Conservation (phyloP, 768 basidiomycete species). For the Pisolithus albus region DNA sequence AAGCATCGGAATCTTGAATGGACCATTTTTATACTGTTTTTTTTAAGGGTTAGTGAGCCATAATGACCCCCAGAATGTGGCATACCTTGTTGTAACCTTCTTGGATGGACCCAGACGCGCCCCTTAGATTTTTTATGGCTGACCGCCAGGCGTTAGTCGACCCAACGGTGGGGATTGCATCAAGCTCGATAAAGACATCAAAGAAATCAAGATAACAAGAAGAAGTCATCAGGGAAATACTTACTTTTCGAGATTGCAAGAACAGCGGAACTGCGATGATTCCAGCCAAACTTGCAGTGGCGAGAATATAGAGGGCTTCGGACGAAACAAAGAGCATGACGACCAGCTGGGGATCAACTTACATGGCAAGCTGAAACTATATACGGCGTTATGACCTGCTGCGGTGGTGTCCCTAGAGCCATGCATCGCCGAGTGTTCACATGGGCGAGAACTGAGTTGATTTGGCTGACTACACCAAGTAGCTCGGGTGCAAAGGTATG, state of each 20-base stretch:
- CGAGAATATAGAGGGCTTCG: not conserved
- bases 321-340: not conserved
- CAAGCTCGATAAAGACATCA: not conserved
- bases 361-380: not conserved
- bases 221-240: too few species aligned
- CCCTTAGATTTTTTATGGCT: not conserved
- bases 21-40: constrained; percentile 17
- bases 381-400: too few species aligned
- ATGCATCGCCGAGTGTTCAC: too few species aligned
- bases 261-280: not conserved
- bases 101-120: not conserved
- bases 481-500: too few species aligned
- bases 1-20: constrained; percentile 24
- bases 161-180: not conserved
- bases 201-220: not conserved
- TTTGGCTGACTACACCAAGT: too few species aligned
- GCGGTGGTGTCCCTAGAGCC: not conserved
- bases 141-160: not conserved
- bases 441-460: too few species aligned
- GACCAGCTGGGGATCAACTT: not conserved
- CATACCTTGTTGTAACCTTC: not conserved
- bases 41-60: too few species aligned
- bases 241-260: not conserved
- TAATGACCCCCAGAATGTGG: too few species aligned
- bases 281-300: not conserved